A percentile compares a stretch with the other conserved stretches of the same genome.
Conservation (phyloP, 129 eudicot species). For the Flaveria ramosissima region DNA sequence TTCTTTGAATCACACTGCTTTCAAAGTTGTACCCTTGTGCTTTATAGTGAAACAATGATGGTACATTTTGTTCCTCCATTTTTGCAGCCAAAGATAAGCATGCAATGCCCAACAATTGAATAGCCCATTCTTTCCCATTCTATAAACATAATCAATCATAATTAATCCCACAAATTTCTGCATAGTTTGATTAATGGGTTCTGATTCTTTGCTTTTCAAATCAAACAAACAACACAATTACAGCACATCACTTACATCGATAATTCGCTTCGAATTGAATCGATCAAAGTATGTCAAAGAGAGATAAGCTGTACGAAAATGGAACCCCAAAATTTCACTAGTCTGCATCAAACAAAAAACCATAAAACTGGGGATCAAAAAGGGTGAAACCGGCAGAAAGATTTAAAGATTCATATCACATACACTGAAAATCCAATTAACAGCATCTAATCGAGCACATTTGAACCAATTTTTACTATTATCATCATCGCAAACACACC, state of each 20-base stretch:
- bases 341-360: conserved; percentile 46
- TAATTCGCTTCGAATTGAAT: conserved; percentile 48
- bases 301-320: conserved; percentile 67
- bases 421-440: conserved; percentile 76
- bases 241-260: conserved; percentile 54
- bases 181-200: no score
- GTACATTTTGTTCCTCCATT: conserved; percentile 63
- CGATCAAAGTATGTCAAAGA: conserved; percentile 78
- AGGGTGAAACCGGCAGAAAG: neutral
- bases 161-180: neutral
- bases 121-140: conserved; percentile 56
- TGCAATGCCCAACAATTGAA: conserved; percentile 61
- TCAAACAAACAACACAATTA: neutral
- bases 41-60: conserved; percentile 43
- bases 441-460: conserved; percentile 56
- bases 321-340: conserved; percentile 59
- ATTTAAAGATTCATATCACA: neutral
- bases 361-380: conserved; percentile 4
- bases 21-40: conserved; percentile 42
- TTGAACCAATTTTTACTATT: conserved; percentile 39
- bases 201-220: no score
- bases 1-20: conserved; percentile 47
- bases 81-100: conserved; percentile 83
- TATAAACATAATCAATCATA: conserved; percentile 26
- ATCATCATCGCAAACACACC: conserved; percentile 20